Base-by-base conservation (phyloP, 352 stramenopile species). In the Pythium rishiriense region DNA sequence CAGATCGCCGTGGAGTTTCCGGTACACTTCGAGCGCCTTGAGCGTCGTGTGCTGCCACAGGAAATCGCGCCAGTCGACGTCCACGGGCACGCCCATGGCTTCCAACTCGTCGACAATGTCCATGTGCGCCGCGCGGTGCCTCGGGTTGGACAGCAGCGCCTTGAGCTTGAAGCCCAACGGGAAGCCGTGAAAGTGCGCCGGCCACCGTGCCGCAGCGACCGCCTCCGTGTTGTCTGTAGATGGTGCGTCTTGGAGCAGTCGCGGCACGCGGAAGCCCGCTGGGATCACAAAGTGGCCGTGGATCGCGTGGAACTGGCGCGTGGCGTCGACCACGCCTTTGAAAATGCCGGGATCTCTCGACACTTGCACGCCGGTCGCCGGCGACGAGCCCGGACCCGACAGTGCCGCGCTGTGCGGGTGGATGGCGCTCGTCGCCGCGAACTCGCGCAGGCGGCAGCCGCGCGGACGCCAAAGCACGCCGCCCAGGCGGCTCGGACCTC, bases 1-100 rank as follows among this genome's bases (percentile, higher is more conserved):
- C 21, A 76, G 37, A 24, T 84, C 64, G 33, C 74, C 68, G 45
- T 87, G 45, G 14, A 75, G 21, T 8, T 63, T 35, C 28, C 68
- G 28, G 46, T 75, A 87, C 29, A 60, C 70, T 35, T 78, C 21
- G 8, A 87, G 61, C 8, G 39, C 43, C 24, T 48, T 31, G 14
- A 70, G 26, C 8, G 26, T 46, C 19, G 33, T 45, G 11, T 66
- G 12, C 51, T 65, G 22, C 64, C 64, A 70, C 10, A 70, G n/a
- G 19, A 58, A 70, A 28, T 51, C 39, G 31, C 57, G 51, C 64
- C 64, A 70, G 29, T 70, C 51, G 39, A 45, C 22, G 26, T 66
- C 42, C n/a, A 62, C 35, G 17, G 64, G 64, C 10, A 70, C 29
- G 14, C 57, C 57, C 1, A 70, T 54, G 17, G n/a, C 42, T 0